Conservation (phyloP, 2,329 filamentous ascomycete species). For the Mariannaea elegans region DNA sequence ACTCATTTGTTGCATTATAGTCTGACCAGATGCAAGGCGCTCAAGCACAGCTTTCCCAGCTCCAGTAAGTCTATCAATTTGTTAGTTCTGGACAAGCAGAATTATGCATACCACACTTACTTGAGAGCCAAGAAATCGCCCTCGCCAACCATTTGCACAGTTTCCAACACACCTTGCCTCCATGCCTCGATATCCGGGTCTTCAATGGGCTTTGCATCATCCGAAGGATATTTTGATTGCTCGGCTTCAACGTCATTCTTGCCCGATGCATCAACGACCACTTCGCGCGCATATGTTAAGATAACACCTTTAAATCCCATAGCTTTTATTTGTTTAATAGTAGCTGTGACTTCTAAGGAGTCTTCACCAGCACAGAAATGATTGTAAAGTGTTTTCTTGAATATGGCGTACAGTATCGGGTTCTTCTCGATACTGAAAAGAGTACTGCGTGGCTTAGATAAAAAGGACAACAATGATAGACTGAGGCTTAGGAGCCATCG, state of each 20-base stretch:
- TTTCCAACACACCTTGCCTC: slow-evolving; percentile 44
- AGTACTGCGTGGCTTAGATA: slow-evolving; percentile 45
- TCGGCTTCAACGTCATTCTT: slow-evolving; percentile 32
- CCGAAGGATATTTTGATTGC: not conserved
- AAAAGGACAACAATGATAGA: slow-evolving; percentile 46
- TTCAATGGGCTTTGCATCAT: slow-evolving; percentile 49
- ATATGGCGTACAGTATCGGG: slow-evolving; percentile 54
- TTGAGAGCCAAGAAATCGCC: slow-evolving; percentile 50
- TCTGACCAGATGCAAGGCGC: slow-evolving; percentile 45
- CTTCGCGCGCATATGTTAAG: slow-evolving; percentile 61
- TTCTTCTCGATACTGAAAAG: slow-evolving; percentile 60
- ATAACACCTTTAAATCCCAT: slow-evolving; percentile 64
- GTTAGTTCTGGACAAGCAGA: not conserved
- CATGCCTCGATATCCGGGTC: slow-evolving; percentile 52
- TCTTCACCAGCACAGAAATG: slow-evolving; percentile 66
- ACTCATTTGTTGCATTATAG: slow-evolving; percentile 51
- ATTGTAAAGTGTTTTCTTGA: slow-evolving; percentile 61
- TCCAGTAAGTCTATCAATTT: slow-evolving; percentile 49
- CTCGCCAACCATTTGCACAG: slow-evolving; percentile 42
- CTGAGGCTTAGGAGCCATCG: slow-evolving; percentile 52
- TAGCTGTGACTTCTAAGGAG: slow-evolving; percentile 52
- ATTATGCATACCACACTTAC: slow-evolving; percentile 34
- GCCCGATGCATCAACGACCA: slow-evolving; percentile 47
- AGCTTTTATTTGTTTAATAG: slow-evolving; percentile 52
- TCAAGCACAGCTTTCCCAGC: slow-evolving; percentile 50